Evolutionary conservation across 1,139 yeast species (phyloP).

Genomic region (Debaryomyces robertsiae): DNA sequence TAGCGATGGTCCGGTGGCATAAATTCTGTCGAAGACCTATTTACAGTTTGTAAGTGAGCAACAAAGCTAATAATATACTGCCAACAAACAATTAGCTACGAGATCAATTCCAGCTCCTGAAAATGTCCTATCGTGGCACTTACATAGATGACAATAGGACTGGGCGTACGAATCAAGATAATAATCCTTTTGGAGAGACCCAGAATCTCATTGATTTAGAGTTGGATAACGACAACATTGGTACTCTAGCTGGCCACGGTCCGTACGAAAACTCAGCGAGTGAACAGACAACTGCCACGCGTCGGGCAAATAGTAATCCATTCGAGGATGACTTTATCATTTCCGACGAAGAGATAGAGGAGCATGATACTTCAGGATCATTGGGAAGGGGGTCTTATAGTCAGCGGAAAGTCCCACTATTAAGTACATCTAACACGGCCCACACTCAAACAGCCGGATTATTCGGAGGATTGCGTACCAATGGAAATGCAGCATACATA

Average conservation of each 20-base stretch:
- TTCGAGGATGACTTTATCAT: slow-evolving; percentile 41
- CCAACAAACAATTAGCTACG: too few relatives aligned
- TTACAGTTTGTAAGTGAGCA: too few relatives aligned
- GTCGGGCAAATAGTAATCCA: slow-evolving; percentile 26
- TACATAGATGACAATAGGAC: slow-evolving; percentile 3
- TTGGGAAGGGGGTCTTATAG: slow-evolving; percentile 9
- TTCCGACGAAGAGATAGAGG: slow-evolving; percentile 35
- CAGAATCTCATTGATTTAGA: slow-evolving; percentile 39
- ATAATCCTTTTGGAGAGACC: slow-evolving; percentile 28
- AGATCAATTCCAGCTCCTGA: neutral
- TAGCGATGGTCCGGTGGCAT: too few relatives aligned
- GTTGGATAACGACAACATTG: slow-evolving; percentile 12
- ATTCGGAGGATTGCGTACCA: slow-evolving; percentile 16
- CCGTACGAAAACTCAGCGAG: slow-evolving; percentile 18
- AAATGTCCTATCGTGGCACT: slow-evolving; percentile 12
- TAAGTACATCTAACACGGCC: slow-evolving; percentile 22
- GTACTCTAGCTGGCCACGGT: slow-evolving; percentile 16
- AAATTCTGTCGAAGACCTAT: too few relatives aligned
- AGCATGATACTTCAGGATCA: slow-evolving; percentile 11
- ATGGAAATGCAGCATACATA: slow-evolving; percentile 20
- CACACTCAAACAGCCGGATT: slow-evolving; percentile 19
- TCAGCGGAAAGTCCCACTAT: slow-evolving; percentile 29
- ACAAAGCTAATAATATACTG: too few relatives aligned
- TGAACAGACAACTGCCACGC: slow-evolving; percentile 13
- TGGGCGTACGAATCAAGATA: slow-evolving; percentile 9